Percentiles rank a stretch among this genome's conserved stretches.
Evolutionary conservation across 2,329 filamentous ascomycete species (phyloP).

Genomic region (Diaporthe eres): DNA sequence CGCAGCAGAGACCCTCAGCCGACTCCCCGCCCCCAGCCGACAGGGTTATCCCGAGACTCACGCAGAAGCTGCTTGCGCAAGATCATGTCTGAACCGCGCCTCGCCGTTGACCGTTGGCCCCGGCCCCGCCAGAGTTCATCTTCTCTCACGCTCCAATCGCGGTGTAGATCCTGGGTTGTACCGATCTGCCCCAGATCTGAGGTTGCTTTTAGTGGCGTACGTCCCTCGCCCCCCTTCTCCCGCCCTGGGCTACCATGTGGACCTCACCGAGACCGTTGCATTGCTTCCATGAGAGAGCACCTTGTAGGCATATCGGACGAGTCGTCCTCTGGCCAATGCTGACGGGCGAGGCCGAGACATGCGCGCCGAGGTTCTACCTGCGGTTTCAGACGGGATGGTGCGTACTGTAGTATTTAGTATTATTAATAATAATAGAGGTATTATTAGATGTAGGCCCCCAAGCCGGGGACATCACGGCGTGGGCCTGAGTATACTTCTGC

Average conservation of each 20-base stretch:
- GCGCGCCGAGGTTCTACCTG: background rate
- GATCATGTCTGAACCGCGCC: conserved; percentile 22
- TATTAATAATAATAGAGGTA: background rate
- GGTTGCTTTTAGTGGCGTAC: background rate
- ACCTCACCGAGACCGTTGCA: conserved; percentile 26
- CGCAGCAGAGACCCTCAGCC: background rate
- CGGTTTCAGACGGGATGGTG: conserved; percentile 1
- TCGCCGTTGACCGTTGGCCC: conserved; percentile 28
- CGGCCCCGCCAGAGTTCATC: conserved; percentile 5
- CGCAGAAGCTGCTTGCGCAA: conserved; percentile 10
- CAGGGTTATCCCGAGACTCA: conserved; percentile 16
- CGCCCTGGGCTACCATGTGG: conserved; percentile 2
- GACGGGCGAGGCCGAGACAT: conserved; percentile 22
- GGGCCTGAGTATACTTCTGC: background rate
- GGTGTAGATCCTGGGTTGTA: conserved; percentile 24
- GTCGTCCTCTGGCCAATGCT: conserved; percentile 31
- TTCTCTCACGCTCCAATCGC: conserved; percentile 28
- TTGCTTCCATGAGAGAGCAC: background rate
- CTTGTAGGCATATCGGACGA: conserved; percentile 28
- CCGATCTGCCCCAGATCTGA: conserved; percentile 26
- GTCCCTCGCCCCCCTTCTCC: background rate
- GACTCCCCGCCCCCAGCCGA: background rate
- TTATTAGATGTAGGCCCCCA: background rate
- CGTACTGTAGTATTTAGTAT: background rate
- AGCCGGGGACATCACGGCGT: background rate